Base-by-base conservation (phyloP, 1,284 basidiomycete genomes). In the Ceratobasidium sp. region DNA sequence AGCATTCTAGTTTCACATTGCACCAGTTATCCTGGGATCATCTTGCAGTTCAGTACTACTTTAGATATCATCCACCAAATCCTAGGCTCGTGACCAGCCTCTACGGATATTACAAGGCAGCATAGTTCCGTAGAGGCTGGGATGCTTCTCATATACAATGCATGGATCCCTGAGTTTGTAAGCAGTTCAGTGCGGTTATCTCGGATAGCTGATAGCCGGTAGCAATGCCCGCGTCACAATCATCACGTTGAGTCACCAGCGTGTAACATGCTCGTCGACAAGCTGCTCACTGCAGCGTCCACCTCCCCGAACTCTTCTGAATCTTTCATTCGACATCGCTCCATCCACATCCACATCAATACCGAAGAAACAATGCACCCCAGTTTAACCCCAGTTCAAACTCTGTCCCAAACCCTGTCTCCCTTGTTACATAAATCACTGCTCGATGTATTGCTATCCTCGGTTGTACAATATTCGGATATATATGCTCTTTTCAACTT, bases 41-140 rank as follows among this genome's bases (percentile, higher is more conserved):
- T 23, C 7, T 9, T n/a, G 49, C 13, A 23, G 49, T 50, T 50
- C 18, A 23, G 49, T 23, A 23, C 3, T 50, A 23, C n/a, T 6
- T n/a, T 50, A 13, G 6, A 49, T 23, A 23, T 16, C 47, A 5
- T 7, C n/a, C n/a, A n/a, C n/a, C n/a, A n/a, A n/a, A n/a, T n/a
- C n/a, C 35, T 55, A 55, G 52, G 52, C 52, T 55, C 52, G 52
- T 30, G 52, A 55, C 52, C 52, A 55, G 52, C 52, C 52, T 6
- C 52, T 55, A 55, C 52, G 52, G 52, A 55, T 26, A 55, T 30
- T 55, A 55, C 28, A 55, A 55, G 52, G 28, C 52, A 55, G 52
- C 28, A 28, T 55, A 38, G 4, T 55, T 11, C 52, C 52, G 52
- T 55, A 55, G 52, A 6, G 52, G 52, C 52, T 55, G 52, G 52